A percentile compares a stretch with the other conserved stretches of the same genome.
phyloP scores from a whole-genome alignment of 2,329 filamentous ascomycete genomes.

The Coleophoma crateriformis region DNA sequence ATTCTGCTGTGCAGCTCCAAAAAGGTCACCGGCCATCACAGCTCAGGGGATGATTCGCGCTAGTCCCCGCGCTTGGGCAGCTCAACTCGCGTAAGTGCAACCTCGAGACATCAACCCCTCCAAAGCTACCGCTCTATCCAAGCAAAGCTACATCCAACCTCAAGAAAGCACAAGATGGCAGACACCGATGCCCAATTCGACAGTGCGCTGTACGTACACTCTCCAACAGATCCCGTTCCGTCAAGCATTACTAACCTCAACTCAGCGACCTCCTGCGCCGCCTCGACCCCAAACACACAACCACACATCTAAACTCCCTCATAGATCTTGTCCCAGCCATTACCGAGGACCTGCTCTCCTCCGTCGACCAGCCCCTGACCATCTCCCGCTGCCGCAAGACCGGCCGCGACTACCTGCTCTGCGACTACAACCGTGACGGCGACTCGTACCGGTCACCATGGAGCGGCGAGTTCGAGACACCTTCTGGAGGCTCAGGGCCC shows the following conservation, averaged over 20 bases:
- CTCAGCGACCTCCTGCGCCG: conserved; percentile 93
- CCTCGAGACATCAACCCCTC: conserved; percentile 13
- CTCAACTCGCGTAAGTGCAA: background rate
- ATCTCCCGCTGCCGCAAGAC: conserved; percentile 81
- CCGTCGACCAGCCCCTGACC: conserved; percentile 90
- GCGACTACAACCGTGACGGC: conserved; percentile 99
- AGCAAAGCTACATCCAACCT: background rate
- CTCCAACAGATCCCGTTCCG: background rate
- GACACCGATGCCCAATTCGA: conserved; percentile 27
- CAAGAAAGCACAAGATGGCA: conserved; percentile 19
- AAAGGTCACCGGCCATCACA: too few relatives aligned
- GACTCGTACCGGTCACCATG: conserved; percentile 98
- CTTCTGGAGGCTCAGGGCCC: conserved; percentile 60
- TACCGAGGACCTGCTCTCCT: conserved; percentile 95
- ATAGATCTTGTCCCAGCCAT: conserved; percentile 85
- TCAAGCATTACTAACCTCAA: background rate
- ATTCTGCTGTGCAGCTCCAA: too few relatives aligned
- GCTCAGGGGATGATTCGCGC: background rate
- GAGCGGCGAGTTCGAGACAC: conserved; percentile 97
- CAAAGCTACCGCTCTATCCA: background rate
- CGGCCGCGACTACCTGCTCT: conserved; percentile 92
- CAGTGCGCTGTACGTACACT: conserved; percentile 26
- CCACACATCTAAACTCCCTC: conserved; percentile 81
- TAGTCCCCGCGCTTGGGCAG: background rate
- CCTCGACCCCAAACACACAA: conserved; percentile 89